Evolutionary conservation across 108 stramenopile species (phyloP).

Genomic region (Discostella stelligeroides): DNA sequence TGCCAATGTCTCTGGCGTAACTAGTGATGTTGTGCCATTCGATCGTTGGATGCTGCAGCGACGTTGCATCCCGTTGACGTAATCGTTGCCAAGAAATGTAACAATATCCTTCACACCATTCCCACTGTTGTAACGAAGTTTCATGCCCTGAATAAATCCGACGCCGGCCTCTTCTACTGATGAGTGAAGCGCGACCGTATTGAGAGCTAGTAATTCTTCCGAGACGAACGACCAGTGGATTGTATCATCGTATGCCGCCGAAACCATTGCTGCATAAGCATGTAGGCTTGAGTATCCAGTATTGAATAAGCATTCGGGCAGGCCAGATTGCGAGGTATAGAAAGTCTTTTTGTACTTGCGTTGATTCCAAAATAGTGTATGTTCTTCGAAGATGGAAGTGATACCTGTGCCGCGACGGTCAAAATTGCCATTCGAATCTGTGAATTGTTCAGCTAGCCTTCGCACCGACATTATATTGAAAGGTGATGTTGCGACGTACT

Average conservation of each 20-base stretch:
- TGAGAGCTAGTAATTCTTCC: no score
- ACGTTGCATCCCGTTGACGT: constrained; percentile 1
- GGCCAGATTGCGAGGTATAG: not conserved
- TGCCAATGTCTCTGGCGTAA: not conserved
- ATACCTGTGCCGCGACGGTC: not conserved
- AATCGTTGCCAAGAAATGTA: not conserved
- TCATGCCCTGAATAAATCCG: constrained; percentile 11
- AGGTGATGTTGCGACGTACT: not conserved
- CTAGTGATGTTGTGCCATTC: not conserved
- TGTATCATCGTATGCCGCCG: constrained; percentile 1
- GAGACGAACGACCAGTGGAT: constrained; percentile 9
- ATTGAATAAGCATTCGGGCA: constrained; percentile 11
- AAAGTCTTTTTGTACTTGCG: not conserved
- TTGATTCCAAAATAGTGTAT: constrained; percentile 6
- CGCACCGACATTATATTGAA: not conserved
- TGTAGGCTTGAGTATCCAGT: not conserved
- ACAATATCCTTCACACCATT: not conserved
- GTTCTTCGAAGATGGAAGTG: not conserved
- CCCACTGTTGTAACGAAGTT: constrained; percentile 12
- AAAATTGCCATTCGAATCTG: not conserved
- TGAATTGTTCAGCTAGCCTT: not conserved
- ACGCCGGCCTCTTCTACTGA: no score
- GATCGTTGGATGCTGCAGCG: not conserved
- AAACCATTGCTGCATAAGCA: not conserved
- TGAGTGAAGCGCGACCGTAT: no score